These are phyloP conservation scores for Camelina laxa DNA, from an alignment of 345 rosid genomes.

Conservation along the genomic window DNA sequence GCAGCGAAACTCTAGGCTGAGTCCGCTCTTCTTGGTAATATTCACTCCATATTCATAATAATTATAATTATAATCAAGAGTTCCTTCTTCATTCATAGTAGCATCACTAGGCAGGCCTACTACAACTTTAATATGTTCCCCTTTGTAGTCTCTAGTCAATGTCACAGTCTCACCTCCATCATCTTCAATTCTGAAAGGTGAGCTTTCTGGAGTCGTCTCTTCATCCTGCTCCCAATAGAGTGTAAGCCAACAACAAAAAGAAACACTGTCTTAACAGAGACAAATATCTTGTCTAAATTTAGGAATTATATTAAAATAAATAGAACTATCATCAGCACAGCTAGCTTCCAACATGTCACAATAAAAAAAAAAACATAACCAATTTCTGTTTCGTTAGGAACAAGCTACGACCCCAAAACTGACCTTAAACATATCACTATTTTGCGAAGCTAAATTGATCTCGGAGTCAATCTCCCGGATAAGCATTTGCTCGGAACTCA, in stretches of 20 bases:
- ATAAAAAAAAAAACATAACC: too few species aligned
- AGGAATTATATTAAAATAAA: neutral
- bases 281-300: neutral
- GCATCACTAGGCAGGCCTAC: slow-evolving; percentile 59
- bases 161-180: slow-evolving; percentile 60
- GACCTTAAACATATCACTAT: slow-evolving; percentile 51
- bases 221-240: slow-evolving; percentile 46
- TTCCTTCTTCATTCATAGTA: slow-evolving; percentile 17
- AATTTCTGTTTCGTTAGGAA: neutral
- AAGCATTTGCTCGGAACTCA: slow-evolving; percentile 30
- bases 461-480: slow-evolving; percentile 62
- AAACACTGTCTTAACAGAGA: neutral
- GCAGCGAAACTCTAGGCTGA: slow-evolving; percentile 59
- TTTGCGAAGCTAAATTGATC: slow-evolving; percentile 59
- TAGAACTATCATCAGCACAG: too few species aligned
- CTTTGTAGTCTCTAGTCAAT: slow-evolving; percentile 67
- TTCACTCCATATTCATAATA: slow-evolving; percentile 40
- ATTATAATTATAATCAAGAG: too few species aligned
- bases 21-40: slow-evolving; percentile 61
- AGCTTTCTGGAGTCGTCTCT: slow-evolving; percentile 47
- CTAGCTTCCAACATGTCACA: too few species aligned
- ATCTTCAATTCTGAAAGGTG: slow-evolving; percentile 77
- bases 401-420: neutral
- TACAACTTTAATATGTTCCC: slow-evolving; percentile 64
- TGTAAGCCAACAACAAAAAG: too few species aligned